Evolutionary conservation across 2,329 filamentous ascomycete genomes (phyloP), one percentile per base, ranked within the genome.

Genomic region (Ceratocystis eucalypticola): DNA sequence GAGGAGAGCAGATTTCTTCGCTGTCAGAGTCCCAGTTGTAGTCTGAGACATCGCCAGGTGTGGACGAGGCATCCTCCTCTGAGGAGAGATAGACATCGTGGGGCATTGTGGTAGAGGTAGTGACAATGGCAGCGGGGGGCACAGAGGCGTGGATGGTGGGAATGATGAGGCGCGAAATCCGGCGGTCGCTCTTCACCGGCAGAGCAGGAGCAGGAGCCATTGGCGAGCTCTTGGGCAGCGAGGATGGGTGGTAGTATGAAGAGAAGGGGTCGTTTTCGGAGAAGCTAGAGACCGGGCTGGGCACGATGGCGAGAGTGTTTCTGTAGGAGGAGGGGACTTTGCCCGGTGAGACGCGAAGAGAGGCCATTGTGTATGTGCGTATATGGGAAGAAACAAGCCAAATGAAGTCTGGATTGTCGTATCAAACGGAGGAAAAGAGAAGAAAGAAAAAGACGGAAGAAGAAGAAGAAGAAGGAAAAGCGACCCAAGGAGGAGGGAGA

Each of bases 21-120:
- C 73, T 77, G 22, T 75, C 76, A 62, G 78, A 80, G 69, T 82
- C 79, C 69, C 75, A 74, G 63, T 80, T 80, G 71, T 79, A 79
- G 71, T 84, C 81, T 66, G 82, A 85, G 69, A 81, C 81, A 73
- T 84, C 80, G 73, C 84, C 84, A 59, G 82, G 80, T 20, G 81
- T 83, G 1, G 84, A 84, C 1, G 84, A 86, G 37, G 80, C 83
- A 69, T 86, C 84, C 72, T 87, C 84, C 70, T 87, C 84, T 0
- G 83, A 86, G 1, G 84, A 86, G 30, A 87, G 80, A 73, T 87
- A 87, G 67, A 83, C 71, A 66, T 84, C 81, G 72, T 85, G 83
- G 5, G 83, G 81, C 1, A 50, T 50, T n/a, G 78, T 48, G 7
- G 61, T 25, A 33, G 59, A 63, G n/a, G 59, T 63, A 28, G 59